Evolutionary conservation across 495 filamentous ascomycete species (phyloP).

Genomic region (Hypoxylon cercidicola): DNA sequence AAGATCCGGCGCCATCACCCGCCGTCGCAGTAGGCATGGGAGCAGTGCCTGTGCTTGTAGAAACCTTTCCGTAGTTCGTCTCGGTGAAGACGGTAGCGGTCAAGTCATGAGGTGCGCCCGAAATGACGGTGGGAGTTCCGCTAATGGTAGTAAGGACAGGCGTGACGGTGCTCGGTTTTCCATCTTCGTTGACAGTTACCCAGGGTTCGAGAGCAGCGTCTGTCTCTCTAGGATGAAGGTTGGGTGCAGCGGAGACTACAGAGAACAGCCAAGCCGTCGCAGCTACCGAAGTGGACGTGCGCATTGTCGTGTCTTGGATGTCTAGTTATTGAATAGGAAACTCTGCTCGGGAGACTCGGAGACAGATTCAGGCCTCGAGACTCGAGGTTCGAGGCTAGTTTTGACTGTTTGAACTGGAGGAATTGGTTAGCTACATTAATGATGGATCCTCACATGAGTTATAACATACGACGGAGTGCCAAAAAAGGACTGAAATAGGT

Average conservation of each 20-base stretch:
- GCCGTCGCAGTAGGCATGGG: constrained; percentile 46
- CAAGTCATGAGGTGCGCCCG: constrained; percentile 51
- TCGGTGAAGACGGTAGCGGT: constrained; percentile 55
- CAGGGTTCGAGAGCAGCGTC: constrained; percentile 45
- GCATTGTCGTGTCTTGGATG: constrained; percentile 11
- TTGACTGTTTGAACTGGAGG: not conserved
- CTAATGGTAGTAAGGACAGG: constrained; percentile 51
- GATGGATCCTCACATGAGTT: not conserved
- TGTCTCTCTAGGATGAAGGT: constrained; percentile 37
- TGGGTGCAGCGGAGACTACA: constrained; percentile 26
- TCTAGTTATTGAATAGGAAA: constrained; percentile 4
- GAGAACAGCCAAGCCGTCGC: constrained; percentile 31
- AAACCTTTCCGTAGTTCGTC: constrained; percentile 43
- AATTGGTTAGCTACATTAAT: constrained; percentile 7
- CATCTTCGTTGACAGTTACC: constrained; percentile 55
- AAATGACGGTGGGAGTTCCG: constrained; percentile 52
- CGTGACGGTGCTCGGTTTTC: constrained; percentile 51
- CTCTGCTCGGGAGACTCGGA: constrained; percentile 21
- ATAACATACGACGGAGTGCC: constrained; percentile 5
- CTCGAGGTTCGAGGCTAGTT: not conserved
- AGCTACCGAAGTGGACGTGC: constrained; percentile 17
- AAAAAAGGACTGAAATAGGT: constrained; percentile 9
- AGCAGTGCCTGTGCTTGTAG: constrained; percentile 44
- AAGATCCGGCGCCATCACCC: constrained; percentile 45
- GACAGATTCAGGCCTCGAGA: not conserved